Conservation (phyloP, 2,329 filamentous ascomycete species). For the Ophiostoma pallidulum region DNA sequence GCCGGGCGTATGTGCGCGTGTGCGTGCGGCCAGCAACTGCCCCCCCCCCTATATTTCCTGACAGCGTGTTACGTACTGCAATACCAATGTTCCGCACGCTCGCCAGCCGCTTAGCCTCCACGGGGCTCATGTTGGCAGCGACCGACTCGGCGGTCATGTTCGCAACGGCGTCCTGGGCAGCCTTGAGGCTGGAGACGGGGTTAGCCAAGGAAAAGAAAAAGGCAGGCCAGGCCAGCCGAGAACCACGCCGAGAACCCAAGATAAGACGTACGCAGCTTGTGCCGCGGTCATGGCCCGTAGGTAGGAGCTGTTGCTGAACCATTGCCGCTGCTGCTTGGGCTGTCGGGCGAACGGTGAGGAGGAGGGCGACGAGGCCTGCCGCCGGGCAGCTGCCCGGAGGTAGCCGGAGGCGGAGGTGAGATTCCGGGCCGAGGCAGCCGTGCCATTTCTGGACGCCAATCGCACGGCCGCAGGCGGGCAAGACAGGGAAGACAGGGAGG, state of each 20-base stretch:
- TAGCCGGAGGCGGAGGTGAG: neutral
- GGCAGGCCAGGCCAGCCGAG: too few species aligned
- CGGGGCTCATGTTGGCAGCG: constrained; percentile 69
- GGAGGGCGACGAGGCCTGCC: neutral
- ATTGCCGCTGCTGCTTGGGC: constrained; percentile 22
- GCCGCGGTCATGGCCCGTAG: constrained; percentile 28
- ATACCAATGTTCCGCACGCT: constrained; percentile 96
- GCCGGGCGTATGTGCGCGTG: too few species aligned
- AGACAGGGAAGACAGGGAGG: neutral
- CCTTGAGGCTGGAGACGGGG: constrained; percentile 33
- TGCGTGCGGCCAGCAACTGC: too few species aligned
- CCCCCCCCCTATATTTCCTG: constrained; percentile 34
- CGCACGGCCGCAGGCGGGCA: neutral
- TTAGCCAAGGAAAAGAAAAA: neutral
- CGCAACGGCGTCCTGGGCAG: constrained; percentile 42
- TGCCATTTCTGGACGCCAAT: neutral
- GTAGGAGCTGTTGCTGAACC: constrained; percentile 30
- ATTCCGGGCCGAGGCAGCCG: neutral
- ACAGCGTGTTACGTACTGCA: constrained; percentile 35
- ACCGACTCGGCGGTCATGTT: constrained; percentile 49
- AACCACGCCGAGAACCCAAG: too few species aligned
- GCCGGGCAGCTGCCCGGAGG: neutral
- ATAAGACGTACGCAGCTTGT: constrained; percentile 29
- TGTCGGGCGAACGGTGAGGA: neutral
- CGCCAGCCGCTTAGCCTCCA: constrained; percentile 68